A percentile compares a stretch with the other conserved stretches of the same genome.
phyloP scores from a whole-genome alignment of 331 rosid genomes.

The Ulmus americana region DNA sequence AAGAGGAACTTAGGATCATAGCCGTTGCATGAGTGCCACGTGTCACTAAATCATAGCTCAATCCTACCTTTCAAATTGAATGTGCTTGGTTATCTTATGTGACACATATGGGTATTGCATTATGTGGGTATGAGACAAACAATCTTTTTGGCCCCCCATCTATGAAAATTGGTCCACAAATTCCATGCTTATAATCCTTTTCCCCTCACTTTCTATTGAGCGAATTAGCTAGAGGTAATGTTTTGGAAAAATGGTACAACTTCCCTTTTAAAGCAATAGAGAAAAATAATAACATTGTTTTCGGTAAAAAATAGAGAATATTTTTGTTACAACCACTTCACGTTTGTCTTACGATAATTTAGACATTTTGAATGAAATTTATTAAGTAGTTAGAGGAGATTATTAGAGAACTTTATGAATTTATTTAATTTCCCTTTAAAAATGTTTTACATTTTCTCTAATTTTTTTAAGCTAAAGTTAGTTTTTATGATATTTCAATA shows the following conservation, averaged over 20 bases:
- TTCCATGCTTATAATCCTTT: neutral
- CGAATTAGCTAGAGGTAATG: neutral
- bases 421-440: too few relatives aligned
- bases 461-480: too few relatives aligned
- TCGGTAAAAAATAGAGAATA: too few relatives aligned
- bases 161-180: neutral
- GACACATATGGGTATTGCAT: neutral
- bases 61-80: constrained; percentile 1
- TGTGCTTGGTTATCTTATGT: neutral
- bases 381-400: too few relatives aligned
- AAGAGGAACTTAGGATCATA: neutral
- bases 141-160: constrained; percentile 6
- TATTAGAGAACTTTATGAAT: too few relatives aligned
- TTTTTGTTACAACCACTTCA: too few relatives aligned
- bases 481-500: too few relatives aligned
- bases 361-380: too few relatives aligned
- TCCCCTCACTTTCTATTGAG: neutral
- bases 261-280: neutral
- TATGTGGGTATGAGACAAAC: neutral
- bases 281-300: neutral
- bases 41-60: constrained; percentile 6
- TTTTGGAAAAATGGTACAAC: neutral
- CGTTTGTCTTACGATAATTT: too few relatives aligned
- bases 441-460: too few relatives aligned
- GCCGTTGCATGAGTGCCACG: constrained; percentile 25